These are phyloP conservation scores for Leccinum huronense DNA, from an alignment of 1,284 basidiomycete genomes.

Conservation along the genomic window DNA sequence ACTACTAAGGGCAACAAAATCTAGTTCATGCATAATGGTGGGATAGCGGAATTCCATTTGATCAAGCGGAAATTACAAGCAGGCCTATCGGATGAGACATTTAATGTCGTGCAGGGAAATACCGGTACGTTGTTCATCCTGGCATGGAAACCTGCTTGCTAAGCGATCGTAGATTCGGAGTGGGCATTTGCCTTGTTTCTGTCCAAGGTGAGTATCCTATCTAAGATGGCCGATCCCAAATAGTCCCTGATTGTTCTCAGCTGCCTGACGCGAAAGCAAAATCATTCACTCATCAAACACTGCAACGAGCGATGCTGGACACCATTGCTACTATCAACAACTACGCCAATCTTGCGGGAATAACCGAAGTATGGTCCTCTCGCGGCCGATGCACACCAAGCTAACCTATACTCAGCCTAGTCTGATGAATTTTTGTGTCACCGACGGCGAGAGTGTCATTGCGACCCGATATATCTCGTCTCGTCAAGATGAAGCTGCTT, in stretches of 20 bases:
- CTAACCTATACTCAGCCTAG: conserved; percentile 59
- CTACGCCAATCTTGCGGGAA: conserved; percentile 70
- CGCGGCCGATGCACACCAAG: not conserved
- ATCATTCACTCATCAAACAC: conserved; percentile 58
- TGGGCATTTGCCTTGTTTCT: conserved; percentile 93
- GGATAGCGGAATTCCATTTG: conserved; percentile 75
- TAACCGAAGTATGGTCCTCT: conserved; percentile 57
- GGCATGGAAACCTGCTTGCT: conserved; percentile 2
- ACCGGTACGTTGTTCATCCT: conserved; percentile 59
- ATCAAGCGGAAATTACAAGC: conserved; percentile 82
- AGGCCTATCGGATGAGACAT: conserved; percentile 77
- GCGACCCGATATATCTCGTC: conserved; percentile 95
- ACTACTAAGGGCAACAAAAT: not conserved
- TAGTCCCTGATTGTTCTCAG: conserved; percentile 39
- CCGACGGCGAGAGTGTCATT: conserved; percentile 90
- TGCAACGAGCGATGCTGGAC: conserved; percentile 82
- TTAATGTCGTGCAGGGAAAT: conserved; percentile 84
- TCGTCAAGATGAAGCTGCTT: conserved; percentile 89
- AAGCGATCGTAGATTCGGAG: conserved; percentile 70
- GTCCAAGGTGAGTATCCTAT: conserved; percentile 57
- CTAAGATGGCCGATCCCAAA: not conserved
- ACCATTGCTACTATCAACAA: conserved; percentile 80
- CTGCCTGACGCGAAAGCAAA: conserved; percentile 77
- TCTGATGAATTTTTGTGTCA: conserved; percentile 94
- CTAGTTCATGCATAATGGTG: conserved; percentile 96